Percentiles rank a stretch among this genome's conserved stretches.
Conservation (phyloP, 1,284 basidiomycete species). For the Retiboletus fuscus region DNA sequence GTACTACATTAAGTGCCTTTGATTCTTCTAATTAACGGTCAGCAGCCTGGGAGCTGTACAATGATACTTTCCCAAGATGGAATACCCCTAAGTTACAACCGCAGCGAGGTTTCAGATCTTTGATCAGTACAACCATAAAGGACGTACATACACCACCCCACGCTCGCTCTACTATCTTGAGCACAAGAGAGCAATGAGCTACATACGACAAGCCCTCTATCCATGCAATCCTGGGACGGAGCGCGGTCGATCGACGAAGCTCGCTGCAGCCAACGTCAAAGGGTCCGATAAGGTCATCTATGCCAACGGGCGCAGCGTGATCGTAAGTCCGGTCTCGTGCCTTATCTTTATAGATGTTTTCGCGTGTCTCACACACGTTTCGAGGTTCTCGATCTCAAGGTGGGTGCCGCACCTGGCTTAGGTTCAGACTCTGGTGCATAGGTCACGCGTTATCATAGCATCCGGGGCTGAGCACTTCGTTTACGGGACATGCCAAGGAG, state of each 20-base stretch:
- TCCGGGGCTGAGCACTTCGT: constrained; percentile 67
- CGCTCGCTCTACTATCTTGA: constrained; percentile 9
- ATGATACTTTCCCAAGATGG: constrained; percentile 27
- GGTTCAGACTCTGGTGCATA: neutral
- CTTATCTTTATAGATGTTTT: neutral
- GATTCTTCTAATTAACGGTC: constrained; percentile 17
- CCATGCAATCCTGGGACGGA: constrained; percentile 82
- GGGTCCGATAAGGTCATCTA: constrained; percentile 83
- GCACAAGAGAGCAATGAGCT: constrained; percentile 35
- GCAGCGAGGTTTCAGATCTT: constrained; percentile 28
- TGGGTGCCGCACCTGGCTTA: constrained; percentile 37
- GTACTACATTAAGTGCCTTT: constrained; percentile 18
- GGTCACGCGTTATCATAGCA: constrained; percentile 52
- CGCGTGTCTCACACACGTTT: constrained; percentile 16
- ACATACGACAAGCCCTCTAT: constrained; percentile 60
- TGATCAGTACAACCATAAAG: constrained; percentile 18
- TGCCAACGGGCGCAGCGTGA: constrained; percentile 86
- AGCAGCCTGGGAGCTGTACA: neutral
- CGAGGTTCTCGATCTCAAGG: constrained; percentile 73
- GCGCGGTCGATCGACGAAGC: constrained; percentile 83
- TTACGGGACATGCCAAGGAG: constrained; percentile 86
- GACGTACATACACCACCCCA: neutral
- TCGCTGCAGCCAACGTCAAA: constrained; percentile 75
- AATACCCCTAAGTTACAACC: constrained; percentile 37
- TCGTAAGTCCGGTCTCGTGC: constrained; percentile 65